phyloP scores from a whole-genome alignment of 225 moss, liverwort and hornwort species.

The Polytrichum formosum region DNA sequence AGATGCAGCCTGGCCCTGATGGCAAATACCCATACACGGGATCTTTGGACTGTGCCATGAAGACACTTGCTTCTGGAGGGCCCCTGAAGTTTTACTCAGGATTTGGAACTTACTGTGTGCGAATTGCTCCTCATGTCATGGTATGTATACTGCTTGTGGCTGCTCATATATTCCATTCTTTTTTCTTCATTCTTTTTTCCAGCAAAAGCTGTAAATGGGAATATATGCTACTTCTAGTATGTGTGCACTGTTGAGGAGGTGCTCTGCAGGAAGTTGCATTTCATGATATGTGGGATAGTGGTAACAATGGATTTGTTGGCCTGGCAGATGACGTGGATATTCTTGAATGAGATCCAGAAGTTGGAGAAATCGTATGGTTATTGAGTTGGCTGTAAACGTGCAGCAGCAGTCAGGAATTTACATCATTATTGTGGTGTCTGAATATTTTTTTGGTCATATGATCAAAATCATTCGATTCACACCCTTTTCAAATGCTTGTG shows the following conservation, averaged over 20 bases:
- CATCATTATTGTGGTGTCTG: not conserved
- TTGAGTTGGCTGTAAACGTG: constrained; percentile 20
- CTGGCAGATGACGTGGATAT: constrained; percentile 92
- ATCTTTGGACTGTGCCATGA: constrained; percentile 74
- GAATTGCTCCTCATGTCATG: constrained; percentile 99
- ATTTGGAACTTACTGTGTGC: constrained; percentile 90
- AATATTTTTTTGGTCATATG: not conserved
- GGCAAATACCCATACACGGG: constrained; percentile 94
- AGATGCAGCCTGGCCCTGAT: constrained; percentile 98
- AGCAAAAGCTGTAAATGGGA: no score
- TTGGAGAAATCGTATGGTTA: constrained; percentile 67
- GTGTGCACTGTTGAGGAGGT: not conserved
- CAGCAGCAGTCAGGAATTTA: not conserved
- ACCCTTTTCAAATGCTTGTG: not conserved
- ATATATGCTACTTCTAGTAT: no score
- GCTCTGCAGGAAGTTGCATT: not conserved
- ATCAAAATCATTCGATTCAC: not conserved
- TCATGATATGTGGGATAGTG: not conserved
- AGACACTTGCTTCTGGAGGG: constrained; percentile 60
- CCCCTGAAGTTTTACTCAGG: constrained; percentile 91
- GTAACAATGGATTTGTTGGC: not conserved
- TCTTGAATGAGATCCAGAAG: constrained; percentile 89
- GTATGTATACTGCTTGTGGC: constrained; percentile 8
- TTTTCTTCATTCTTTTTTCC: not conserved
- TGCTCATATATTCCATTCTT: not conserved